These are phyloP conservation scores for Salix dunnii DNA, from an alignment of 345 rosid species.

Conservation along the genomic window DNA sequence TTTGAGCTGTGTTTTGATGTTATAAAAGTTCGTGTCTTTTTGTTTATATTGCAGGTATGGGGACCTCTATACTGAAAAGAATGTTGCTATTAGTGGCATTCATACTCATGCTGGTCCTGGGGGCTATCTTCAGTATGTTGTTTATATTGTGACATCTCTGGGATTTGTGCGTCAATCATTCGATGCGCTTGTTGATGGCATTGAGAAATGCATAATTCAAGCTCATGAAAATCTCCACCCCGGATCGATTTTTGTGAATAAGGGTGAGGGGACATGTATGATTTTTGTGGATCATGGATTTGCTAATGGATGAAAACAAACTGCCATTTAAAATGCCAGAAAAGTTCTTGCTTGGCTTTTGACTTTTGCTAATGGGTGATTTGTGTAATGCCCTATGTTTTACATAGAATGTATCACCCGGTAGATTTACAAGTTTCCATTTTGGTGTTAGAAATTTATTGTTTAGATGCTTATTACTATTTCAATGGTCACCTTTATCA, in stretches of 20 bases:
- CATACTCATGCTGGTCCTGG: slow-evolving; percentile 99
- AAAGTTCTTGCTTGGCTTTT: background rate
- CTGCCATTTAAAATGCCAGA: background rate
- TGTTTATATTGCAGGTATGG: slow-evolving; percentile 64
- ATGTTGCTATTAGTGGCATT: slow-evolving; percentile 91
- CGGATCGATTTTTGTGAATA: slow-evolving; percentile 71
- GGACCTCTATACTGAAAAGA: slow-evolving; percentile 70
- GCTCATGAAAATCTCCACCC: slow-evolving; percentile 92
- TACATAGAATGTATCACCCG: background rate
- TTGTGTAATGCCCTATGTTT: background rate
- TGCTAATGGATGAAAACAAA: background rate
- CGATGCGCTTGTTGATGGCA: slow-evolving; percentile 92
- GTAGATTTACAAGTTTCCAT: background rate
- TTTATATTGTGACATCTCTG: slow-evolving; percentile 80
- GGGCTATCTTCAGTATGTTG: slow-evolving; percentile 91
- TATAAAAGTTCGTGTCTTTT: background rate
- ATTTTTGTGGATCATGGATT: background rate
- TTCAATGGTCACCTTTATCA: background rate
- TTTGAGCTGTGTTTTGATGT: background rate
- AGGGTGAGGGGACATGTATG: slow-evolving; percentile 42
- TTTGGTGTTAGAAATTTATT: background rate
- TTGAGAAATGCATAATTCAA: slow-evolving; percentile 74
- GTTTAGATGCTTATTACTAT: background rate
- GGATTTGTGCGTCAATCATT: slow-evolving; percentile 95
- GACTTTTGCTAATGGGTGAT: background rate